Evolutionary conservation across 2,329 filamentous ascomycete species (phyloP), one percentile per base, ranked within the genome.

Genomic region (Stagonosporopsis rhizophila): DNA sequence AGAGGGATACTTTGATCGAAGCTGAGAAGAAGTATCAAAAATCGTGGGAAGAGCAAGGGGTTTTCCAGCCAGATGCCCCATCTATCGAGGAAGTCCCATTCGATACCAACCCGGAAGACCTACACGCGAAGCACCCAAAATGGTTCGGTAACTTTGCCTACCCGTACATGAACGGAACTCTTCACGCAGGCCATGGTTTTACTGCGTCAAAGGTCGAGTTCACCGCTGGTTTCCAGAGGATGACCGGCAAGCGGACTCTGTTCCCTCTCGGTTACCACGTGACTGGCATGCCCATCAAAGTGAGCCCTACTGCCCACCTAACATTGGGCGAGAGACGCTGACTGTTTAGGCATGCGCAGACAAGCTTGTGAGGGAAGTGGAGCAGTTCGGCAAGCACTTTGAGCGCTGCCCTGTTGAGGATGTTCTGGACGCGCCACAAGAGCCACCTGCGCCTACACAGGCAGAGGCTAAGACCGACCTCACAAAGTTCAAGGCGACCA

Each of bases 261-360:
- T 97, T 95, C 75, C 95, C 95, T 54, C 89, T 95, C 72, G 95
- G 94, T 28, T 99, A 92, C 81, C 95, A 99, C 82, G 92, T 90
- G 79, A 98, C 94, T 0, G 95, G 95, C 68, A 96, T 99, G 89
- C 70, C 73, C 8, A 99, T 99, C 82, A 97, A 97, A 79, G 58
- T 60, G 42, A 55, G 51, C 44, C 11, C 8, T 17, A 47, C 35
- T n/a, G 15, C 7, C 5, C 19, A 14, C 11, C 12, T 9, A 11
- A 32, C 15, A 1, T 30, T 35, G 22, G 2, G 14, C n/a, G 6
- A 45, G 4, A 39, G 4, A 28, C 19, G 27, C 47, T 60, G 22
- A 60, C 51, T 32, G 14, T 19, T 25, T 34, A 60, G 59, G 93
- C 95, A 6, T 96, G 91, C 71, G 92, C 95, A 51, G 94, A 99